Conservation (phyloP, 2,329 filamentous ascomycete genomes). For the Proliferodiscus dingleyae region DNA sequence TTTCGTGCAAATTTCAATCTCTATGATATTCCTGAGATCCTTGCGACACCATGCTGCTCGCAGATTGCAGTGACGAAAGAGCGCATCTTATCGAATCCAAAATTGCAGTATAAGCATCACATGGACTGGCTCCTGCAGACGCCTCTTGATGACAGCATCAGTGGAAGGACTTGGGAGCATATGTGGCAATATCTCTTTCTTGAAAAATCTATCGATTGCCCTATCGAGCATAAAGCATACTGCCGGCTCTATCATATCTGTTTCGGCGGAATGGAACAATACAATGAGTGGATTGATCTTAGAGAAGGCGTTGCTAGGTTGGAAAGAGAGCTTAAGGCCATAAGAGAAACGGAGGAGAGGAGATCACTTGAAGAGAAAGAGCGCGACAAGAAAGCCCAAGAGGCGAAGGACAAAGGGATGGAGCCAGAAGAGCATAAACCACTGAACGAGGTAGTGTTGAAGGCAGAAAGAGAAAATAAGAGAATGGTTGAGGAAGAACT, state of each 20-base stretch:
- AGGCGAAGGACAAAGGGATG: slow-evolving; percentile 1
- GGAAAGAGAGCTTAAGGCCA: slow-evolving; percentile 10
- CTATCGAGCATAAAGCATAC: slow-evolving; percentile 22
- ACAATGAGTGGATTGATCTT: slow-evolving; percentile 20
- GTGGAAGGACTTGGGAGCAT: slow-evolving; percentile 58
- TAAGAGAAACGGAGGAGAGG: slow-evolving; percentile 6
- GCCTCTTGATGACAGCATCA: slow-evolving; percentile 46
- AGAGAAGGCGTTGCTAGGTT: slow-evolving; percentile 8
- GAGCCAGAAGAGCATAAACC: neutral
- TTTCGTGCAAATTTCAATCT: slow-evolving; percentile 21
- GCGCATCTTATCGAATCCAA: slow-evolving; percentile 43
- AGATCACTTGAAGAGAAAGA: neutral
- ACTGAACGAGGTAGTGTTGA: slow-evolving; percentile 2
- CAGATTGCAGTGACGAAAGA: slow-evolving; percentile 58
- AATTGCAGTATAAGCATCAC: slow-evolving; percentile 50
- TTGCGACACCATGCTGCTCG: slow-evolving; percentile 57
- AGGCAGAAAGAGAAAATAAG: slow-evolving; percentile 10
- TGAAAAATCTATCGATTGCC: slow-evolving; percentile 21
- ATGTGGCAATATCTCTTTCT: slow-evolving; percentile 49
- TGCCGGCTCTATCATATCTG: slow-evolving; percentile 25
- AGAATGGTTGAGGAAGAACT: slow-evolving; percentile 13
- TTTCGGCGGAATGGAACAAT: slow-evolving; percentile 21
- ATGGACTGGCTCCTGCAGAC: slow-evolving; percentile 56
- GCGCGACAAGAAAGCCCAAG: slow-evolving; percentile 1
- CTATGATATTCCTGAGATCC: slow-evolving; percentile 39